Percentiles rank a stretch among this genome's conserved stretches.
Conservation (phyloP, 2,329 filamentous ascomycete species). For the Ophiostoma piceae region DNA sequence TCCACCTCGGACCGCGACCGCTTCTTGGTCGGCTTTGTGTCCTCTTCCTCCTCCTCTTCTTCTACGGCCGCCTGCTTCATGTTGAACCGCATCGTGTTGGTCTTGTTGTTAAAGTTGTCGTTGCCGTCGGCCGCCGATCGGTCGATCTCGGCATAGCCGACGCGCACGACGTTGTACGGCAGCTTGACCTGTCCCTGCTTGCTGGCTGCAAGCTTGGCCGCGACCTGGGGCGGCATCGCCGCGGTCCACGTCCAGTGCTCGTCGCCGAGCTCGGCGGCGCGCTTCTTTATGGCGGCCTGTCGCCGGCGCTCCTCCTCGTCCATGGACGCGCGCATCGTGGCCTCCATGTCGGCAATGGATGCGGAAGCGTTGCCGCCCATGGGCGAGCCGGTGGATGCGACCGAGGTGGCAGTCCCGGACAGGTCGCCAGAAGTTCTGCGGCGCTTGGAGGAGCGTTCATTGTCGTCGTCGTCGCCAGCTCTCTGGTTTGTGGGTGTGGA, state of each 20-base stretch:
- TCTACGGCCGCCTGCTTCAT: slow-evolving; percentile 33
- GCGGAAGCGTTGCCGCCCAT: slow-evolving; percentile 28
- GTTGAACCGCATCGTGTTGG: slow-evolving; percentile 32
- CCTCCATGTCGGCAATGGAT: slow-evolving; percentile 47
- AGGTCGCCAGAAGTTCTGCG: slow-evolving; percentile 42
- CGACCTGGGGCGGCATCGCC: slow-evolving; percentile 31
- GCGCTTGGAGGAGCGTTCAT: slow-evolving; percentile 54
- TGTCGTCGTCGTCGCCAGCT: slow-evolving; percentile 24
- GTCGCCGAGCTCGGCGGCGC: slow-evolving; percentile 59
- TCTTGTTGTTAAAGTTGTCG: not conserved
- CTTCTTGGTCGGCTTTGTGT: slow-evolving; percentile 21
- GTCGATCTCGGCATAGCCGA: slow-evolving; percentile 50
- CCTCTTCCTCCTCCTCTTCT: slow-evolving; percentile 33
- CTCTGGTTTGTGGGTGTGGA: slow-evolving; percentile 36
- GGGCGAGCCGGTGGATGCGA: slow-evolving; percentile 34
- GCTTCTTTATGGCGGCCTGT: slow-evolving; percentile 55
- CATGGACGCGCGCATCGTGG: slow-evolving; percentile 57
- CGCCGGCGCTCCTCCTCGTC: slow-evolving; percentile 63
- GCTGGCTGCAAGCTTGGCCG: slow-evolving; percentile 31
- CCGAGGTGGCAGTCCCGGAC: slow-evolving; percentile 23
- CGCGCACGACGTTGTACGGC: slow-evolving; percentile 53
- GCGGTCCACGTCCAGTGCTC: slow-evolving; percentile 70
- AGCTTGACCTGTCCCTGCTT: slow-evolving; percentile 24
- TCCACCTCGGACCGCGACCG: slow-evolving; percentile 39
- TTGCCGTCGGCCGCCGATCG: slow-evolving; percentile 31